Evolutionary conservation across 805 yeast species (phyloP), one percentile per base, ranked within the genome.

Genomic region (Wickerhamomyces mucosus): DNA sequence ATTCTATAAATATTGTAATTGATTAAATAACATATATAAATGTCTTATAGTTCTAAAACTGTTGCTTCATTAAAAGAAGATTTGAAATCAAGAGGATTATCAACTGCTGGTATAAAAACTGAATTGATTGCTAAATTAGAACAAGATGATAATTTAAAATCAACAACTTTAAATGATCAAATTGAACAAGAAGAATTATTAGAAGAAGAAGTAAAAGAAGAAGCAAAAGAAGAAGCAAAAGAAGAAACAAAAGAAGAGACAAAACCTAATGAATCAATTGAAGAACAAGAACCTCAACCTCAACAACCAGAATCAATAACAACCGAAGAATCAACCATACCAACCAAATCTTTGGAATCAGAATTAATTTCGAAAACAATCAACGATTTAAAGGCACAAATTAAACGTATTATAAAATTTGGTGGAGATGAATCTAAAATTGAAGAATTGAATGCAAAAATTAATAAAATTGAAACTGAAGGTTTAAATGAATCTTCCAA

Each of bases 1-100:
- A n/a, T n/a, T n/a, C n/a, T n/a, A 14, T 20, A 24, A 27, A 19
- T 11, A 12, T 11, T 9, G 19, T 11, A 11, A 16, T 16, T 15
- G 19, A 17, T 5, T 26, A 15, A 6, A 7, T 8, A 24, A 10
- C 7, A 10, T 8, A 14, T 24, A 7, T 24, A n/a, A 23, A 23
- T 23, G 26, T 23, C 37, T 9, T 78, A 75, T 51, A 50, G 72
- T n/a, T 49, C 75, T n/a, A 67, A 72, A 41, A 78, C 88, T 3
- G 96, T 86, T 31, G 75, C 78, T 14, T 95, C 86, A 61, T 68
- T 89, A 55, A 88, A 83, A 53, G 95, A 81, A 39, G 48, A 72
- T 35, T 67, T 89, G 45, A 78, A 78, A 45, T 56, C 67, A 15
- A 75, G 76, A 39, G 80, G 78, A 1, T 67, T 89, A 31, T 54